Base-by-base conservation (phyloP, 495 filamentous ascomycete species). In the Neohortaea acidophila region DNA sequence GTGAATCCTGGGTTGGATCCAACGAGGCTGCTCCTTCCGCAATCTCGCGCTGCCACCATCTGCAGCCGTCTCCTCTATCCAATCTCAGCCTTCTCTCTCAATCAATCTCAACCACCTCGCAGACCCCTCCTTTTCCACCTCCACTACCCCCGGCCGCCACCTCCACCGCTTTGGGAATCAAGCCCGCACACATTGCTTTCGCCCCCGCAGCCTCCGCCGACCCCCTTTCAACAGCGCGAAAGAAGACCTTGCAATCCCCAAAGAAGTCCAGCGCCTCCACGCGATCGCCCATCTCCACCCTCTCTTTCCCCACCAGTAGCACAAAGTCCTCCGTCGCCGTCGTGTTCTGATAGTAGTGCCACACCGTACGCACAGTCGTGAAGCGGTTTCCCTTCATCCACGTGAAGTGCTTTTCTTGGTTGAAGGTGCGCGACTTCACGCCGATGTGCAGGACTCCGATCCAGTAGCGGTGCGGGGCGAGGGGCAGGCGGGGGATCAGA, bases 381-480 rank as follows among this genome's bases (percentile, higher is more conserved):
- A 36, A 14, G 17, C 45, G 40, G 29, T 49, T 49, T n/a, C 40
- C 45, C 13, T 31, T 28, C 22, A 49, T 34, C 45, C 45, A 48
- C 17, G 23, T 39, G 37, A 40, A 49, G 30, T 36, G 20, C 26
- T 49, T 41, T 29, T 44, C 37, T 9, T 12, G 5, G 15, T 5
- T 21, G 27, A 29, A n/a, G 24, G 13, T 32, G 9, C 30, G 33
- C 34, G 18, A 10, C 9, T 36, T 30, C 10, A 12, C 24, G 34
- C 14, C 39, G 25, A 21, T 10, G 25, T 44, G 20, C 27, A 49
- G 46, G 18, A 49, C 46, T 13, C 36, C 35, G 36, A 49, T 45
- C 36, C 41, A 41, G 46, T 49, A 49, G 21, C 46, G 28, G 41
- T 49, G 40, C 18, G 28, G 12, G 18, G 28, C 15, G 36, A 44